Evolutionary conservation across 2,329 filamentous ascomycete species (phyloP).

Genomic region (Stemphylium lycopersici): DNA sequence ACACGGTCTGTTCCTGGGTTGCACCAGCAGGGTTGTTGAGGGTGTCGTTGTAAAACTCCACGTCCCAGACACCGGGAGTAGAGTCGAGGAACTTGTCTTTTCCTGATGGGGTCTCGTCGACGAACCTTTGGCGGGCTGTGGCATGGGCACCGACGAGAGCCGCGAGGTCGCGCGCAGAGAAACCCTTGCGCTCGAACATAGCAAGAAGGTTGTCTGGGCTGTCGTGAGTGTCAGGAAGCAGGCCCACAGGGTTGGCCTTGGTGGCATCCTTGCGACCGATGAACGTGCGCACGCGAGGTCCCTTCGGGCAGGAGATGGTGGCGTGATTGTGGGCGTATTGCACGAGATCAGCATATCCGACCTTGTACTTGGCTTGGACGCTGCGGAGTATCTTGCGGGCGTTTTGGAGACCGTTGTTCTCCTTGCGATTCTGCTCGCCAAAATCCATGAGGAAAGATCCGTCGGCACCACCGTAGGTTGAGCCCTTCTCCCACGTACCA

Average conservation of each 20-base stretch:
- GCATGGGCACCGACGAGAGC: constrained; percentile 63
- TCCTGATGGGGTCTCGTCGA: constrained; percentile 49
- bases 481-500: constrained; percentile 45
- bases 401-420: constrained; percentile 55
- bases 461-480: constrained; percentile 49
- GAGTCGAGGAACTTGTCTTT: constrained; percentile 52
- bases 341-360: constrained; percentile 62
- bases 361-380: constrained; percentile 51
- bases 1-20: constrained; percentile 26
- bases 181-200: constrained; percentile 59
- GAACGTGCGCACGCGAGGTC: constrained; percentile 58
- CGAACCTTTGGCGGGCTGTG: constrained; percentile 55
- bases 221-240: constrained; percentile 54
- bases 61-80: constrained; percentile 60
- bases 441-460: constrained; percentile 50
- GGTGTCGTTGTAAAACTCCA: constrained; percentile 55
- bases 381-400: constrained; percentile 49
- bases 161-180: constrained; percentile 57
- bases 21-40: constrained; percentile 31
- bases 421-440: constrained; percentile 44
- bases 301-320: constrained; percentile 59
- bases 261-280: constrained; percentile 57
- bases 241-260: constrained; percentile 50
- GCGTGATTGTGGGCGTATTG: constrained; percentile 58
- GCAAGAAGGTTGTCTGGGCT: constrained; percentile 52